Evolutionary conservation across 1,139 yeast genomes (phyloP).

Genomic region (Kodamaea derodonti): DNA sequence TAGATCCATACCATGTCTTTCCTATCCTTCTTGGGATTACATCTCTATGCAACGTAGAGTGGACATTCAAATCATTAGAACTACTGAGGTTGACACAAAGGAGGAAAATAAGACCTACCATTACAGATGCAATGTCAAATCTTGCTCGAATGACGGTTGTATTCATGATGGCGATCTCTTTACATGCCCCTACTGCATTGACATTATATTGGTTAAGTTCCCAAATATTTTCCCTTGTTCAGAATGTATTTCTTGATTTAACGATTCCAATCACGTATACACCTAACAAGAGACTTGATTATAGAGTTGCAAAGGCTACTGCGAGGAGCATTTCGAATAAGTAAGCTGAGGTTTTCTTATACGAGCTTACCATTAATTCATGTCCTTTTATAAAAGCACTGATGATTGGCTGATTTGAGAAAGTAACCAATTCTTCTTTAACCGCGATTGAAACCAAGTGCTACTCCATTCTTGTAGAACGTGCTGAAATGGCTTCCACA

Average conservation of each 20-base stretch:
- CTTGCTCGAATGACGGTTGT: conserved; percentile 72
- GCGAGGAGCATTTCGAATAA: neutral
- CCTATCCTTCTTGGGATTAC: conserved; percentile 71
- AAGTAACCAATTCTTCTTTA: too few relatives aligned
- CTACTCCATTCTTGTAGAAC: too few relatives aligned
- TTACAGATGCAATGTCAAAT: conserved; percentile 58
- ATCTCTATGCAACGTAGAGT: conserved; percentile 75
- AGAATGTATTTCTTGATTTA: conserved; percentile 69
- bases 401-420: too few relatives aligned
- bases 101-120: conserved; percentile 49
- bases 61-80: conserved; percentile 58
- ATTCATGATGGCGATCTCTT: conserved; percentile 76
- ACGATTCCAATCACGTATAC: conserved; percentile 57
- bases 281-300: conserved; percentile 34
- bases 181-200: conserved; percentile 82
- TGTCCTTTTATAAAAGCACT: too few relatives aligned
- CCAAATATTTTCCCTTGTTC: conserved; percentile 68
- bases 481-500: too few relatives aligned
- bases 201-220: conserved; percentile 86
- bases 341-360: too few relatives aligned
- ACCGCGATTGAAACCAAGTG: too few relatives aligned
- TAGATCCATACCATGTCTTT: conserved; percentile 60
- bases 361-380: too few relatives aligned
- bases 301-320: conserved; percentile 4
- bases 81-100: conserved; percentile 35